Percentiles rank a stretch among this genome's conserved stretches.
Evolutionary conservation across 2,329 filamentous ascomycete genomes (phyloP).

Genomic region (Neurospora sp.): DNA sequence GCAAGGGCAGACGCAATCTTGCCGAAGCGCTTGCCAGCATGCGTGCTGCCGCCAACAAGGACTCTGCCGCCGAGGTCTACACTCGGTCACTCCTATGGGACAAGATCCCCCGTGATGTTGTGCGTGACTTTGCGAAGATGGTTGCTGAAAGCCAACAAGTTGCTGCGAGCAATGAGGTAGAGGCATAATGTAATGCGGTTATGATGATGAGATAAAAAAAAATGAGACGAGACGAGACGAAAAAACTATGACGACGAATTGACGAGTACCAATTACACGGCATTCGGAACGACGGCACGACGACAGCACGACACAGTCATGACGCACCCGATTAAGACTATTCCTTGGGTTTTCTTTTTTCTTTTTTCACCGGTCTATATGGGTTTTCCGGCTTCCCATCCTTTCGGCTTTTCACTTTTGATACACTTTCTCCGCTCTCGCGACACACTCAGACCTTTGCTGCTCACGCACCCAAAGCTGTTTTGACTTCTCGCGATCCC

Average conservation of each 20-base stretch:
- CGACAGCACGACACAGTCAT: background rate
- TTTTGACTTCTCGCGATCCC: conserved; percentile 16
- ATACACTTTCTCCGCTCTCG: conserved; percentile 24
- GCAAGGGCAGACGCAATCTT: conserved; percentile 61
- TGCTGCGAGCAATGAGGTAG: conserved; percentile 30
- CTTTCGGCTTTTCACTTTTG: conserved; percentile 11
- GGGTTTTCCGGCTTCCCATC: conserved; percentile 6
- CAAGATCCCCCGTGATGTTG: conserved; percentile 83
- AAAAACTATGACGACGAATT: conserved; percentile 12
- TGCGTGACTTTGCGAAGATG: conserved; percentile 86
- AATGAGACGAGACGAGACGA: background rate
- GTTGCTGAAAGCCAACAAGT: conserved; percentile 58
- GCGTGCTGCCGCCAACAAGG: conserved; percentile 55
- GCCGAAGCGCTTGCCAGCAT: conserved; percentile 73
- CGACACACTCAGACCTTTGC: conserved; percentile 23
- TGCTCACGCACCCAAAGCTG: conserved; percentile 38
- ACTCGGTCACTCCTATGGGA: conserved; percentile 90
- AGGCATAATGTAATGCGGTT: conserved; percentile 30
- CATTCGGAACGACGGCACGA: conserved; percentile 5
- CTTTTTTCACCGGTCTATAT: background rate
- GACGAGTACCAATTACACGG: conserved; percentile 6
- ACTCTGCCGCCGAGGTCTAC: conserved; percentile 77
- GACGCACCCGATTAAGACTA: conserved; percentile 2
- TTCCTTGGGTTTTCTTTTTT: conserved; percentile 3
- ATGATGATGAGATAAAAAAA: conserved; percentile 10